Percentiles rank a stretch among this genome's conserved stretches.
Evolutionary conservation across 2,329 filamentous ascomycete genomes (phyloP).

Genomic region (Phyllosticta ampelicida): DNA sequence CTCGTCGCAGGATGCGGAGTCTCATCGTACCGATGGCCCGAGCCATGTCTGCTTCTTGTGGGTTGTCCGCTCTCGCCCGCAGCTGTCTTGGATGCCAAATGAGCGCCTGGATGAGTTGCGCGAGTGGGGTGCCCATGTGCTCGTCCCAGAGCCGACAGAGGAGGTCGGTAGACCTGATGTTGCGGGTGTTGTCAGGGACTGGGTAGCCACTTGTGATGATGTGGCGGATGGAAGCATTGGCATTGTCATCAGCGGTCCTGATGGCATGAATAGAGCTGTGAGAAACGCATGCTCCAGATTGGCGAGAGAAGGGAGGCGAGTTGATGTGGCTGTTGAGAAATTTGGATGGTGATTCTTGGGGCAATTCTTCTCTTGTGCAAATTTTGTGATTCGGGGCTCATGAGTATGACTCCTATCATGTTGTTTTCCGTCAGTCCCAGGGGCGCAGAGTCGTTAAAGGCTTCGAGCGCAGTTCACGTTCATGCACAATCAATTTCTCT

Average conservation of each 20-base stretch:
- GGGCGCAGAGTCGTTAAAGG: too few relatives aligned
- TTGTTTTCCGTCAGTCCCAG: too few relatives aligned
- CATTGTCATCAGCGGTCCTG: conserved; percentile 52
- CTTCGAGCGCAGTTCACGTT: too few relatives aligned
- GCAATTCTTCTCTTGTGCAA: not conserved
- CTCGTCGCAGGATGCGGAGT: conserved; percentile 13
- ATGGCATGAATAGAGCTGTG: conserved; percentile 50
- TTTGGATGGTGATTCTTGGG: conserved; percentile 48
- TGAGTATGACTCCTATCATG: too few relatives aligned
- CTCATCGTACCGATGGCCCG: conserved; percentile 14
- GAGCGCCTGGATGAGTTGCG: conserved; percentile 41
- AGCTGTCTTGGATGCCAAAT: conserved; percentile 44
- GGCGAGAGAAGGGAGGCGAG: conserved; percentile 37
- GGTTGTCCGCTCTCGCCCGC: conserved; percentile 45
- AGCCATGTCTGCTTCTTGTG: conserved; percentile 44
- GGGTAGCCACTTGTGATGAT: conserved; percentile 22
- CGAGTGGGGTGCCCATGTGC: conserved; percentile 40
- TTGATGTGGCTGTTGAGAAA: conserved; percentile 52
- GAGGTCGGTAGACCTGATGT: conserved; percentile 46
- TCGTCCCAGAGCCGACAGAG: conserved; percentile 44
- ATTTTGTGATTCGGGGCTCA: too few relatives aligned
- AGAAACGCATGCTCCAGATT: conserved; percentile 46
- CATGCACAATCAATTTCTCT: not conserved
- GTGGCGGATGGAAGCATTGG: conserved; percentile 29
- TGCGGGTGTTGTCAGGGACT: conserved; percentile 30